phyloP scores from a whole-genome alignment of 352 stramenopile genomes.

The Blastocystis hominis region DNA sequence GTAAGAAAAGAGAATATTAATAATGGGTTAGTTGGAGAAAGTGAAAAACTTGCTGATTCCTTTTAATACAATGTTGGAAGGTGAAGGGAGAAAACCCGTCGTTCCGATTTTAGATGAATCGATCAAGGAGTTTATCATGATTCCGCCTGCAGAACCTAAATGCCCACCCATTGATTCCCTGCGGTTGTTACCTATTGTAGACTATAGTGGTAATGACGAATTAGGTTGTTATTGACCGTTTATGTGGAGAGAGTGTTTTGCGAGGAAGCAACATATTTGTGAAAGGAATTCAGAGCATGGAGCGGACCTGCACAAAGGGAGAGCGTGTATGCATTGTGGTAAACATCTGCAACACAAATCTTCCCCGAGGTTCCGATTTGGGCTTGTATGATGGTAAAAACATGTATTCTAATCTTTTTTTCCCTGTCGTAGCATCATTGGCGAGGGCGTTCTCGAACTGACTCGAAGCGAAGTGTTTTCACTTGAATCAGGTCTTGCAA shows the following conservation, averaged over 20 bases:
- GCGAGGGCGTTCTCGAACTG: conserved; percentile 5
- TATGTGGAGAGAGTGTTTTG: conserved; percentile 50
- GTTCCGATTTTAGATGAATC: neutral
- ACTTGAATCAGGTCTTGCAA: neutral
- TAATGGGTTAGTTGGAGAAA: neutral
- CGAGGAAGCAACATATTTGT: conserved; percentile 49
- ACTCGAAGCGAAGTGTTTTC: neutral
- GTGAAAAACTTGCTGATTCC: neutral
- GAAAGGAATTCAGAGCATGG: conserved; percentile 23
- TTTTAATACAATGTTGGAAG: neutral
- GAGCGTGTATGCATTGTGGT: conserved; percentile 21
- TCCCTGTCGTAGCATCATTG: conserved; percentile 25
- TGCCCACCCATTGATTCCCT: neutral
- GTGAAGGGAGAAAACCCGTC: neutral
- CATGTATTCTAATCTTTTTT: neutral
- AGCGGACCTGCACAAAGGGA: neutral
- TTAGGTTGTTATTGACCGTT: conserved; percentile 45
- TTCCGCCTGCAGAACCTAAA: conserved; percentile 10
- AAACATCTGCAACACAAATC: neutral
- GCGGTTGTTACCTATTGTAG: neutral
- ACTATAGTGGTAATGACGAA: neutral
- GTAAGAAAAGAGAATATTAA: conserved; percentile 62
- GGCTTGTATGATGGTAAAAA: neutral
- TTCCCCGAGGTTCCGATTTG: conserved; percentile 48
- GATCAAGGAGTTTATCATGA: conserved; percentile 33